phyloP scores from a whole-genome alignment of 306 rosid species.

The Rosa persica region DNA sequence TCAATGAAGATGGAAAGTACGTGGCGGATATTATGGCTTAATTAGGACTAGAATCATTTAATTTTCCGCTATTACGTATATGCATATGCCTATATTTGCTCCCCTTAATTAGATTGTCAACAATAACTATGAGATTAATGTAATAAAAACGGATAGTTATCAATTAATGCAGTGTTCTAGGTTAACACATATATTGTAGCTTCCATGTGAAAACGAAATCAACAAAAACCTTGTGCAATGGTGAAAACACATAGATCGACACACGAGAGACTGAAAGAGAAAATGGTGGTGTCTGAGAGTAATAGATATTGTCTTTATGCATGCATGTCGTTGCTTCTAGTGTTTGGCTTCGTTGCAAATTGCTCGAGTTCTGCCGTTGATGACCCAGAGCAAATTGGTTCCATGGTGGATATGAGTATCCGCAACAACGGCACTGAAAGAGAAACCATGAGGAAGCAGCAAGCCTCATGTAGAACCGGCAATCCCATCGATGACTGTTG shows the following conservation, averaged over 20 bases:
- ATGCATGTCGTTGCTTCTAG: not conserved
- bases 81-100: too few species aligned
- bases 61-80: too few species aligned
- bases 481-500: not conserved
- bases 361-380: not conserved
- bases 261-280: not conserved
- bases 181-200: not conserved
- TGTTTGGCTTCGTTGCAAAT: not conserved
- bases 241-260: not conserved
- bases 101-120: too few species aligned
- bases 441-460: not conserved
- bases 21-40: too few species aligned
- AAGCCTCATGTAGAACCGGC: not conserved
- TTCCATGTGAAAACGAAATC: not conserved
- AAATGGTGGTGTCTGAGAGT: not conserved
- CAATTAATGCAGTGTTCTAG: not conserved
- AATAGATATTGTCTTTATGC: not conserved
- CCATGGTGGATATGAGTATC: not conserved
- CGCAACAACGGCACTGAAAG: not conserved
- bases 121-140: not conserved
- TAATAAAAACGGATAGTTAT: too few species aligned
- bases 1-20: too few species aligned
- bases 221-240: not conserved
- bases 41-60: too few species aligned
- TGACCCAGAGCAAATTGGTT: not conserved